Conservation (phyloP, 108 stramenopile genomes). For the Skeletonema menzelii region DNA sequence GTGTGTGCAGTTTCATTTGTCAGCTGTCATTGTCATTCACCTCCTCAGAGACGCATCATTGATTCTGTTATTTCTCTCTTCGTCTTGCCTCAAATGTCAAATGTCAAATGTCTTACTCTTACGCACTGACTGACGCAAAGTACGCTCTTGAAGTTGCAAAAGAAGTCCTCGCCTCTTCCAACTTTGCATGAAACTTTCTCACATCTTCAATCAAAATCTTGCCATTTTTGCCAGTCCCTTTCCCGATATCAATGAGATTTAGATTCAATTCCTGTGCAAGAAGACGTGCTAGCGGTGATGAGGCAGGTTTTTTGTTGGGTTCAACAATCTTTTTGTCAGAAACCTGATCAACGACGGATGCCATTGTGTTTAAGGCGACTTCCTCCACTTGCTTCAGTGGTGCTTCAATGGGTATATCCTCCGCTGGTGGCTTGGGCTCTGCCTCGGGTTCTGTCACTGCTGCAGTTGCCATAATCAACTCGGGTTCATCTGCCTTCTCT, state of each 20-base stretch:
- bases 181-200: conserved; percentile 8
- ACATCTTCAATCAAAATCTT: conserved; percentile 34
- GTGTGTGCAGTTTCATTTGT: too few species aligned
- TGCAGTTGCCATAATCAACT: background rate
- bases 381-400: too few species aligned
- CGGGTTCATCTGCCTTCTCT: background rate
- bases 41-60: too few species aligned
- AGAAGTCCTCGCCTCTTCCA: conserved; percentile 8
- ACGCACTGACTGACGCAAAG: conserved; percentile 26
- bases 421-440: too few species aligned
- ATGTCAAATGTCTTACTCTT: too few species aligned
- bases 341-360: background rate
- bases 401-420: too few species aligned
- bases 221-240: conserved; percentile 29
- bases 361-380: too few species aligned
- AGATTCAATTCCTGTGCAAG: conserved; percentile 21
- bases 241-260: conserved; percentile 12
- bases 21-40: too few species aligned
- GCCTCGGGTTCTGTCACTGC: background rate
- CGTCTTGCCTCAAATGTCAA: too few species aligned
- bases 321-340: background rate
- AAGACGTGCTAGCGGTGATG: conserved; percentile 28
- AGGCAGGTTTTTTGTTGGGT: background rate
- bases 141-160: conserved; percentile 5
- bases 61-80: too few species aligned